These are phyloP conservation scores for Nymphaea colorata DNA, from an alignment of 164 flowering plant species.

Conservation along the genomic window DNA sequence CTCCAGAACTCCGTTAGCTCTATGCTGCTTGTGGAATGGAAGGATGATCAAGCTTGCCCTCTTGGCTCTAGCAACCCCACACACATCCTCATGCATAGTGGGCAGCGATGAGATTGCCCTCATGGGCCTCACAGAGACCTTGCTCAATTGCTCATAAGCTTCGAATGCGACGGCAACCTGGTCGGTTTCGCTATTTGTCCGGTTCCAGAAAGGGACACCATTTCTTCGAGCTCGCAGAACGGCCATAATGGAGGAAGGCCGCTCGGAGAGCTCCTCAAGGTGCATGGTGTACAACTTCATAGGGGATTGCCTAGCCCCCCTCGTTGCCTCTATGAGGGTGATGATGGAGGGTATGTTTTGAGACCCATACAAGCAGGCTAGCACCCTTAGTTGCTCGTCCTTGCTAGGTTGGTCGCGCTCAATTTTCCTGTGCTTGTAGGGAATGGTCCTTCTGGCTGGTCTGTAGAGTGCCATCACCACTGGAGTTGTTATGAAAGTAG, in stretches of 20 bases:
- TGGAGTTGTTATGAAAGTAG: slow-evolving; percentile 77
- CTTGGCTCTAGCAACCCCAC: slow-evolving; percentile 55
- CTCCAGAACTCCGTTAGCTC: background rate
- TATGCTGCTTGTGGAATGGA: slow-evolving; percentile 48
- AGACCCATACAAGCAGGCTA: slow-evolving; percentile 49
- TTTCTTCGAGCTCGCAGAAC: slow-evolving; percentile 38
- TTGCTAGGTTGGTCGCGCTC: slow-evolving; percentile 3
- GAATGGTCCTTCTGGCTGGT: slow-evolving; percentile 16
- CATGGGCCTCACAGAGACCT: slow-evolving; percentile 37
- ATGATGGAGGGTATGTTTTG: slow-evolving; percentile 41
- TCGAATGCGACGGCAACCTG: slow-evolving; percentile 13
- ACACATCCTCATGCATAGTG: slow-evolving; percentile 76
- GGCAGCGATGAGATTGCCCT: slow-evolving; percentile 46
- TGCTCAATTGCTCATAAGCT: slow-evolving; percentile 24
- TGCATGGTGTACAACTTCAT: slow-evolving; percentile 41
- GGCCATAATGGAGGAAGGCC: slow-evolving; percentile 57
- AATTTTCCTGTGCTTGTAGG: slow-evolving; percentile 10
- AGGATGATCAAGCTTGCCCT: slow-evolving; percentile 41
- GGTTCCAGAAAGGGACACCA: slow-evolving; percentile 33
- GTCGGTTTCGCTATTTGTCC: slow-evolving; percentile 3
- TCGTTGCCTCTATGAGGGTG: slow-evolving; percentile 38
- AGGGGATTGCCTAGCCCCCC: slow-evolving; percentile 20
- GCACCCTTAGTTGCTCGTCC: slow-evolving; percentile 28
- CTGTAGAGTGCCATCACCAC: slow-evolving; percentile 51
- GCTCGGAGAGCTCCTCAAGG: slow-evolving; percentile 59